Evolutionary conservation across 2,329 filamentous ascomycete species (phyloP), one percentile per base, ranked within the genome.

Genomic region (Nectriaceae sp.): DNA sequence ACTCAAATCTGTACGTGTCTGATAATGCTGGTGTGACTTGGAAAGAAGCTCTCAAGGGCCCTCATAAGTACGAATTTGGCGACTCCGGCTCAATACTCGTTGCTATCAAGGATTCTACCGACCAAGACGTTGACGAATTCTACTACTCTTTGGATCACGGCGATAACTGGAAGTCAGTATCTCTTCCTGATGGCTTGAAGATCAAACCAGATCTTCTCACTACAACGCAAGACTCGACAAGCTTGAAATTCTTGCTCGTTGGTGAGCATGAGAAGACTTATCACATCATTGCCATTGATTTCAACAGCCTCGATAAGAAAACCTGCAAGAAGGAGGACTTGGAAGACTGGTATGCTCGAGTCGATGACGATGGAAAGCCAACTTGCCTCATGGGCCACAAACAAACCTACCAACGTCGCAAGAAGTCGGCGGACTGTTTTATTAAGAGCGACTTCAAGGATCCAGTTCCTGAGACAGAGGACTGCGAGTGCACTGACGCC

Each of bases 351-450:
- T 83, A 84, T 56, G 94, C 94, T 20, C 85, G 92, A 15, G 79
- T 89, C 31, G 87, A 96, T 64, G 81, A 88, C 22, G 81, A 96
- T 19, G 88, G 88, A 24, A 81, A 96, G 43, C 81, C 92, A 3
- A 89, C 85, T 42, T 99, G 94, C 67, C 76, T 99, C 56, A 97
- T 99, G 93, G 94, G 94, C 18, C 92, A 96, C 67, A 96, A 87
- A 62, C 93, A 97, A 66, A 90, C 82, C 53, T 99, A 88, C 70
- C 80, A 77, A 46, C 84, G 94, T 55, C 85, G 94, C 60, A 97
- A 95, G 75, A 88, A 90, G 66, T 82, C 89, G 59, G 87, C 89
- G 16, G 84, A 96, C 52, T 99, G 95, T 70, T 96, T 97, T 66
- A 79, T 97, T 59, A 88, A 89, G 60, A 79, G 89, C 51, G 84